Percentiles rank a stretch among this genome's conserved stretches.
Conservation (phyloP, 176 grass and related monocot species). For the Aegilops tauschii region DNA sequence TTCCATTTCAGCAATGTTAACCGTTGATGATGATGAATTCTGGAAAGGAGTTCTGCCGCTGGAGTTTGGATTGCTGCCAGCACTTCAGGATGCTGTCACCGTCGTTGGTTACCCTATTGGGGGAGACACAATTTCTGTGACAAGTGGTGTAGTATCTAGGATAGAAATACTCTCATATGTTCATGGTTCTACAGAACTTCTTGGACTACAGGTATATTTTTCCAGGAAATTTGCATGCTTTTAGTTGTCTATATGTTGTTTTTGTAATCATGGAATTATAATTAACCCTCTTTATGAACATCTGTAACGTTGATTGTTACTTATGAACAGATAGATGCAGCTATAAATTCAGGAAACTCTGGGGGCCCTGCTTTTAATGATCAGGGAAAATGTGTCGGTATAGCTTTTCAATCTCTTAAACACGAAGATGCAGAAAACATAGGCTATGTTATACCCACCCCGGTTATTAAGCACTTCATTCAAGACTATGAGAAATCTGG, state of each 20-base stretch:
- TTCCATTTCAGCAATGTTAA: conserved; percentile 71
- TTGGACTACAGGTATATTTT: conserved; percentile 81
- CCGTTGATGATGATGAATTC: conserved; percentile 92
- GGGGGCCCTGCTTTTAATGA: conserved; percentile 96
- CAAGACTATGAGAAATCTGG: conserved; percentile 86
- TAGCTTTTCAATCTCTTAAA: conserved; percentile 99
- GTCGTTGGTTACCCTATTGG: conserved; percentile 99
- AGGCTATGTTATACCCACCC: conserved; percentile 96
- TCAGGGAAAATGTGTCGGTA: conserved; percentile 83
- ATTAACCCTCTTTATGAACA: not conserved
- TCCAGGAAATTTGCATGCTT: conserved; percentile 12
- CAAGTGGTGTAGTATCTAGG: conserved; percentile 93
- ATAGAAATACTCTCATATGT: conserved; percentile 99
- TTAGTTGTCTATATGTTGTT: not conserved
- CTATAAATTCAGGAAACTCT: conserved; percentile 99
- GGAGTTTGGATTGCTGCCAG: conserved; percentile 77
- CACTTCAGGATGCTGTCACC: conserved; percentile 94
- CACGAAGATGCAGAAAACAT: conserved; percentile 99
- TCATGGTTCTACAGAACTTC: conserved; percentile 96
- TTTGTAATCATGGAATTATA: not conserved
- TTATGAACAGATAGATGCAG: conserved; percentile 91
- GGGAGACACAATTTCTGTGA: conserved; percentile 96
- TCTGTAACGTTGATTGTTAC: conserved; percentile 19
- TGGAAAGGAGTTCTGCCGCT: conserved; percentile 82
- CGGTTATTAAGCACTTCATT: conserved; percentile 96